Base-by-base conservation (phyloP, 192 early-diverging fungal genomes). In the Cladochytrium replicatum region DNA sequence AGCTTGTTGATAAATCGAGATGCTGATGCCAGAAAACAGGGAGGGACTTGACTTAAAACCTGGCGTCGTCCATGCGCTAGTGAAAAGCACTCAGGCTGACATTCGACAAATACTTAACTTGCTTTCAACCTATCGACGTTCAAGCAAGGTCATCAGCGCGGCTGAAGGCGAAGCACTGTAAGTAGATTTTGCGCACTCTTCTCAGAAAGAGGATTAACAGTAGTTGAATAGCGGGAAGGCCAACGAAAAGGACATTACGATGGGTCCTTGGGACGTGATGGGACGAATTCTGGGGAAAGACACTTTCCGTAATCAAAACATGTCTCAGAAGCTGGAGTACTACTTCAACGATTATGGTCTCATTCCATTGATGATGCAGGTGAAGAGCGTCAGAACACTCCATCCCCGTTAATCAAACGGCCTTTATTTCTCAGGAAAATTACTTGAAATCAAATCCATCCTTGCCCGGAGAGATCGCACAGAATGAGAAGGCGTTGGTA, bases 61-160 rank as follows among this genome's bases (percentile, higher is more conserved):
- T 2, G 91, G 91, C 55, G 87, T 85, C 0, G 64, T 97, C 23
- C 83, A 77, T 27, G 76, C 89, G 58, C 62, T 99, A 29, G 84
- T 93, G 15, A 58, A 68, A 48, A 70, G 74, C 4, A 90, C 94
- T 0, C 77, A 79, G 31, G 82, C 80, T 22, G 97, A 99, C 63
- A 92, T 99, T 62, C 86, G 97, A 2, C 97, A 99, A 66, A 82
- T 97, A 46, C 71, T 99, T 42, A 97, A 93, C 57, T 70, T 94
- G 48, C 55, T 99, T 42, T 93, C 92, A 1, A 89, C 86, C n/a
- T 99, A 86, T 63, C 75, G 86, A 39, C 60, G 95, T 31, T 63
- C 63, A 17, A 60, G 69, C 34, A 61, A 62, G 17, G 62, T 63
- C 1, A 81, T 99, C 75, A 61, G 74, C 17, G 97, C 80, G 55